Evolutionary conservation across 331 rosid genomes (phyloP), one percentile per base, ranked within the genome.

Genomic region (Acacia pycnantha): DNA sequence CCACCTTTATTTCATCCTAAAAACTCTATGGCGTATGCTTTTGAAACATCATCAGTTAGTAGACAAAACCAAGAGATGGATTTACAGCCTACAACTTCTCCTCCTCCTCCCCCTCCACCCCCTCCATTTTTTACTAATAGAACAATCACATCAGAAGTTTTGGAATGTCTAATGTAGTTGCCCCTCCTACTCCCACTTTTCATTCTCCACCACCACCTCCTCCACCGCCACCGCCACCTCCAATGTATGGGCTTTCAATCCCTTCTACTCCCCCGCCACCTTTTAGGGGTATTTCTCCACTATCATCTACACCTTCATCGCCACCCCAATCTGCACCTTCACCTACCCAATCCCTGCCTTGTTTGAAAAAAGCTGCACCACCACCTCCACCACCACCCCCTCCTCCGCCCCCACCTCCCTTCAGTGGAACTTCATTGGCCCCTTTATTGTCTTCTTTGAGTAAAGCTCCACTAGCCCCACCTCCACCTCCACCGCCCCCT

Each of bases 211-310:
- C 74, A 5, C 84, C 86, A n/a, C 62, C 74, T 7, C 84, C 86
- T 15, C 80, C 84, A 0, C 89, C 86, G 0, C 40, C 40, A 5
- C 90, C 86, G 1, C 83, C 87, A 54, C 75, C 84, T 46, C 71
- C 81, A 11, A 37, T 58, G 29, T 37, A 16, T 81, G 83, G 76
- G 43, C 78, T 84, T 65, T 81, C 86, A 10, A 4, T 88, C 88
- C 31, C 87, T 46, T 40, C 11, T 7, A 82, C 88, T 26, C 61
- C 87, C 19, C 41, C 41, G 9, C 80, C 82, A 0, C 58, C 75
- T 4, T 15, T 16, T 12, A 37, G 47, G 40, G 48, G 73, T 68
- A 3, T 35, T 35, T 68, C 27, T n/a, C 27, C 29, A 37, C 11
- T 21, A 16, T 21, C 10, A 14, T 67, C 29, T n/a, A 12, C 88